A percentile compares a stretch with the other conserved stretches of the same genome.
Conservation (phyloP, 108 stramenopile species). For the Cyclotella distinguenda region DNA sequence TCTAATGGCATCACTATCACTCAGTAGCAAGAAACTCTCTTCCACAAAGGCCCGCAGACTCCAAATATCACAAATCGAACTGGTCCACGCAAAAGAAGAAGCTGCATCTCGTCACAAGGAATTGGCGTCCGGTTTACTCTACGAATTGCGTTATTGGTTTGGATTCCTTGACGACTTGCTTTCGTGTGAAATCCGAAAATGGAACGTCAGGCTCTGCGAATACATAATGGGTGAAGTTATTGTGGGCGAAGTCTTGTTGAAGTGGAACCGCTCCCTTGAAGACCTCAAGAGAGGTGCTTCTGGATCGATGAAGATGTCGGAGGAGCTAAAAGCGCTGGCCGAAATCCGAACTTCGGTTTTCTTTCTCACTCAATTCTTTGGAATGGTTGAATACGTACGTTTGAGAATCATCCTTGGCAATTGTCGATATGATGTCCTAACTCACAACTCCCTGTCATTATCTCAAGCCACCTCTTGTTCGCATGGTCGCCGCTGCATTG, state of each 20-base stretch:
- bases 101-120: constrained; percentile 56
- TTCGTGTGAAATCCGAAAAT: constrained; percentile 61
- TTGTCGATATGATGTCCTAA: too few species aligned
- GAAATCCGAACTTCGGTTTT: constrained; percentile 35
- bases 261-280: constrained; percentile 37
- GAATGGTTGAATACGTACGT: constrained; percentile 39
- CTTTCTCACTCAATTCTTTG: constrained; percentile 40
- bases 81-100: constrained; percentile 47
- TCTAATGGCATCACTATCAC: constrained; percentile 33
- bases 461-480: constrained; percentile 18
- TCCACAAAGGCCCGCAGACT: constrained; percentile 4
- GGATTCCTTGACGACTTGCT: constrained; percentile 77
- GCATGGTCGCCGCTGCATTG: constrained; percentile 26
- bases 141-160: constrained; percentile 59
- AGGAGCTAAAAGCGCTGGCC: constrained; percentile 32
- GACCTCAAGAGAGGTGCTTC: background rate
- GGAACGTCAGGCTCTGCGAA: constrained; percentile 80
- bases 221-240: constrained; percentile 61
- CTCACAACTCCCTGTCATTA: too few species aligned
- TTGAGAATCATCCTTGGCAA: too few species aligned
- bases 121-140: constrained; percentile 31
- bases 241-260: constrained; percentile 46
- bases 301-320: constrained; percentile 14
- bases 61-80: constrained; percentile 45
- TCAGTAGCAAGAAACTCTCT: constrained; percentile 7